Percentiles rank a stretch among this genome's conserved stretches.
Evolutionary conservation across 208 protist species (phyloP).

Genomic region (Polymyxa betae): DNA sequence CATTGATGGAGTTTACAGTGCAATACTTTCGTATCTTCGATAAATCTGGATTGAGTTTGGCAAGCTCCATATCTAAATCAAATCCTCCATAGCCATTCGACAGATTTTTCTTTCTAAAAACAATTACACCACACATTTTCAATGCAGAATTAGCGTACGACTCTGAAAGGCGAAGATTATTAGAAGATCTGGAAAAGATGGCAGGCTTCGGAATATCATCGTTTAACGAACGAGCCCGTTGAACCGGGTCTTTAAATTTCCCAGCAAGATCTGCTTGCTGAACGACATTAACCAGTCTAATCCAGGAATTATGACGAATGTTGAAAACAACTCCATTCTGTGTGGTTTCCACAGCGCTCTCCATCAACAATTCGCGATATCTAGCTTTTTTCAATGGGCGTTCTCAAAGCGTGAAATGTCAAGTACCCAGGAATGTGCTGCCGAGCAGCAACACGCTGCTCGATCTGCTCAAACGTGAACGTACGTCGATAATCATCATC

Average conservation of each 20-base stretch:
- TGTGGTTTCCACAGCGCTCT: conserved; percentile 20
- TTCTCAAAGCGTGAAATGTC: neutral
- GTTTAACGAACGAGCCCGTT: neutral
- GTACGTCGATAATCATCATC: neutral
- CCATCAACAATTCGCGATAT: conserved; percentile 36
- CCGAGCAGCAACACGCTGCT: neutral
- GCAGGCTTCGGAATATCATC: neutral
- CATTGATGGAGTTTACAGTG: neutral
- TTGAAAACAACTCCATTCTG: neutral
- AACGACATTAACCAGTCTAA: conserved; percentile 20
- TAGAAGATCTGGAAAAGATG: neutral
- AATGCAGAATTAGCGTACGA: neutral
- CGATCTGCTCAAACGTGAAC: neutral
- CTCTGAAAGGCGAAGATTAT: neutral
- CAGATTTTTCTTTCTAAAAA: neutral
- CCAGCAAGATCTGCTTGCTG: neutral
- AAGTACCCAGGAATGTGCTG: neutral
- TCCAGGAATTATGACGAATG: neutral
- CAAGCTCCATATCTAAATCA: neutral
- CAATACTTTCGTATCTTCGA: neutral
- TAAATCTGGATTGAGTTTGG: neutral
- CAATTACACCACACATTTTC: neutral
- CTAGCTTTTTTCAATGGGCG: neutral
- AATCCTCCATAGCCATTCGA: neutral
- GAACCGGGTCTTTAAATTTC: neutral